Conservation (phyloP, 805 yeast species). For the Hemisphaericaspora nanyangensis region DNA sequence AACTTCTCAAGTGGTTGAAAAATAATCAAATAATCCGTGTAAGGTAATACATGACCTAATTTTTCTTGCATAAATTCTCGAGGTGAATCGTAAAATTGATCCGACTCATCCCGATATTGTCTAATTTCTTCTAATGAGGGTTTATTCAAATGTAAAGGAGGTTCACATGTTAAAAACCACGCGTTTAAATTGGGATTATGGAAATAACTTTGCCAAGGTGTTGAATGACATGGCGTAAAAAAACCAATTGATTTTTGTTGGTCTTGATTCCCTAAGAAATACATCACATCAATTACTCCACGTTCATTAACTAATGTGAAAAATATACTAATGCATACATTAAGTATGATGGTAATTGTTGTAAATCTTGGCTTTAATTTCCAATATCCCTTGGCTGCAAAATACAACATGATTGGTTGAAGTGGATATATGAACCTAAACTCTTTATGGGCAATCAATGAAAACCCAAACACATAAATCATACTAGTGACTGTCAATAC, state of each 20-base stretch:
- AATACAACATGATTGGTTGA: slow-evolving; percentile 60
- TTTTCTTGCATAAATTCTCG: slow-evolving; percentile 39
- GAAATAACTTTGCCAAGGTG: slow-evolving; percentile 88
- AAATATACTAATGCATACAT: slow-evolving; percentile 43
- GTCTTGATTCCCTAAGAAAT: slow-evolving; percentile 40
- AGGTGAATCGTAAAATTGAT: slow-evolving; percentile 71
- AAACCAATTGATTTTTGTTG: slow-evolving; percentile 58
- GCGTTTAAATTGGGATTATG: slow-evolving; percentile 47
- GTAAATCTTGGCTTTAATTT: slow-evolving; percentile 10
- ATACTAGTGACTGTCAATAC: slow-evolving; percentile 8
- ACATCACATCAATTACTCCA: slow-evolving; percentile 73
- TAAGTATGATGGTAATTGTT: slow-evolving; percentile 18
- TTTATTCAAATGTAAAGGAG: slow-evolving; percentile 55
- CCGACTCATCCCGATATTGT: slow-evolving; percentile 81
- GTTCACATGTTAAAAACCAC: slow-evolving; percentile 90
- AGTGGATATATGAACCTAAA: slow-evolving; percentile 84
- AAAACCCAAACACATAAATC: slow-evolving; percentile 52
- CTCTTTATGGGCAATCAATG: slow-evolving; percentile 79
- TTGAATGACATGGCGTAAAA: slow-evolving; percentile 94
- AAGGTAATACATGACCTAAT: slow-evolving; percentile 2
- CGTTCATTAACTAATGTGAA: slow-evolving; percentile 74
- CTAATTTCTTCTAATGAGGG: slow-evolving; percentile 21
- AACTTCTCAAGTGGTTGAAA: slow-evolving; percentile 60
- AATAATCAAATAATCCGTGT: slow-evolving; percentile 49
- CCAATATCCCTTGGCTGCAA: slow-evolving; percentile 20